Percentiles rank a stretch among this genome's conserved stretches.
Conservation (phyloP, 2,329 filamentous ascomycete genomes). For the Teratosphaeria viscida region DNA sequence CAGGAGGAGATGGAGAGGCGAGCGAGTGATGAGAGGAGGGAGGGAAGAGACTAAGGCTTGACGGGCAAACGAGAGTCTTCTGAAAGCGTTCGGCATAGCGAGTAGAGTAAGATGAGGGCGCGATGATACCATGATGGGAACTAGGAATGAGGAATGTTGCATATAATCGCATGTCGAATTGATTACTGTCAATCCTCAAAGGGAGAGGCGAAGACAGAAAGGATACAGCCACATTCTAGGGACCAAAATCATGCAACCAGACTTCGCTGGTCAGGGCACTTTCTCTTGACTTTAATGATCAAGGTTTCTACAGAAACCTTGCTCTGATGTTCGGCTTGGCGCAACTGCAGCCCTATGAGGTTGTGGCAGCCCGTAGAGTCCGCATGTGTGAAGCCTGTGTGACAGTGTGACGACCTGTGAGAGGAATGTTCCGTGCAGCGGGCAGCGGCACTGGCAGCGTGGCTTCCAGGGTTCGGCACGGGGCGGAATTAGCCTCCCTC, state of each 20-base stretch:
- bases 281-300: neutral
- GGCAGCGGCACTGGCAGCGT: neutral
- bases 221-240: too few species aligned
- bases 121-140: neutral
- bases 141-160: neutral
- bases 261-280: neutral
- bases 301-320: too few species aligned
- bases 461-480: neutral
- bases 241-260: too few species aligned
- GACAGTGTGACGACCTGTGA: too few species aligned
- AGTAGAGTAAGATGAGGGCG: neutral
- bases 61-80: neutral
- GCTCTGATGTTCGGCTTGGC: too few species aligned
- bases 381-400: too few species aligned
- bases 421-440: too few species aligned
- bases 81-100: neutral
- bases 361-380: neutral
- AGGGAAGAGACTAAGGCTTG: neutral
- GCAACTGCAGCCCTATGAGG: neutral
- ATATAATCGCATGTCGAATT: too few species aligned
- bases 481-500: neutral
- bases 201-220: too few species aligned
- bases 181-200: too few species aligned
- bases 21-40: neutral
- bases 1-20: constrained; percentile 57